Base-by-base conservation (phyloP, 2,329 filamentous ascomycete species). In the Chrysoporthe austroafricana region DNA sequence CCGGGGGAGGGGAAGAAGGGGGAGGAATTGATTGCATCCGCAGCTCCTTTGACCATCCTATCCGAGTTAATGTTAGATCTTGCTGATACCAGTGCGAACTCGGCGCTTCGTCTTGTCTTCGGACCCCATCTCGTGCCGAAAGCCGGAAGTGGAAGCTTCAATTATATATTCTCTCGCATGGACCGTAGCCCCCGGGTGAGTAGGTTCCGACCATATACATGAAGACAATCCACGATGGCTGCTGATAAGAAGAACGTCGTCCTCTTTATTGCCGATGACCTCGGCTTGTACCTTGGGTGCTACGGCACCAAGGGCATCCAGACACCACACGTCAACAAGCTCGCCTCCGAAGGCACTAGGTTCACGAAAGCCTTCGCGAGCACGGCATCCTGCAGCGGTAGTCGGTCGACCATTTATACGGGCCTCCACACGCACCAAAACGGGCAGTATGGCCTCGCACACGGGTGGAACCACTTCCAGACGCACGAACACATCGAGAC, bases 341-440 rank as follows among this genome's bases (percentile, higher is more conserved):
- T 83, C 13, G 80, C 81, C 0, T 67, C 71, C 0, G 36, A 75
- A 56, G 79, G 78, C 9, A 76, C 75, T 0, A 64, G 65, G 2
- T 83, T 82, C 68, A 72, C 74, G n/a, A 74, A 74, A 16, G 79
- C 78, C 26, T 82, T 82, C 66, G 76, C 79, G 7, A 79, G 76
- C 64, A 82, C 79, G 5, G 81, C 82, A 0, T 84, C 81, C 0
- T 84, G 82, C 70, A 82, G 79, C 62, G 79, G 76, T 44, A 82
- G 78, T 69, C 77, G 81, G 7, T 79, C 80, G 0, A 77, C 78
- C 18, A 80, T 84, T 34, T 83, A 83, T 70, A 83, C 81, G 0
- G 82, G 82, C 4, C 74, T 82, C 0, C 82, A 84, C 59, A 82
- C 80, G 0, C 81, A 81, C 61, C 70, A 84, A 66, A 83, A 79